Percentiles rank a stretch among this genome's conserved stretches.
These are phyloP conservation scores for Avena eriantha DNA, from an alignment of 176 grass and related monocot genomes.

Conservation along the genomic window DNA sequence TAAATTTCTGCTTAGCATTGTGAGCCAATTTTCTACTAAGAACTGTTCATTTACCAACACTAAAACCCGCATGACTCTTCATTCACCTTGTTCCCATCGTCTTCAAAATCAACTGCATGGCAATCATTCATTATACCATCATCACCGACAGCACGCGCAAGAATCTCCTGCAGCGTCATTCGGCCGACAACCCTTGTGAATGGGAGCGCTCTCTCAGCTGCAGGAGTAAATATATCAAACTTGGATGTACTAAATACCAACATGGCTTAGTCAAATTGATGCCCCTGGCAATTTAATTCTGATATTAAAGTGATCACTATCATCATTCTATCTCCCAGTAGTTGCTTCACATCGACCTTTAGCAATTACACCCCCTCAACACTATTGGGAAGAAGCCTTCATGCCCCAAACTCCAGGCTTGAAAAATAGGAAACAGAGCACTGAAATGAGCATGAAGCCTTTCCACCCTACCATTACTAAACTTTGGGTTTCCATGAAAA, in stretches of 20 bases:
- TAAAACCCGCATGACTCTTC: background rate
- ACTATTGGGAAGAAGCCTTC: conserved; percentile 81
- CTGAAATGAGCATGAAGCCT: conserved; percentile 62
- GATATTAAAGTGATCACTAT: conserved; percentile 22
- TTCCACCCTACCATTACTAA: conserved; percentile 60
- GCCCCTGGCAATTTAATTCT: conserved; percentile 15
- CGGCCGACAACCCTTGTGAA: conserved; percentile 98
- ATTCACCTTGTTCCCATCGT: conserved; percentile 86
- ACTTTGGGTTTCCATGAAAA: conserved; percentile 65
- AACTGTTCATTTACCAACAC: no score
- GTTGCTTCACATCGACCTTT: conserved; percentile 51
- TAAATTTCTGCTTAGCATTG: background rate
- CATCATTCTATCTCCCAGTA: conserved; percentile 52
- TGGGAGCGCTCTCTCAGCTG: conserved; percentile 79
- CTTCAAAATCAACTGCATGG: conserved; percentile 78
- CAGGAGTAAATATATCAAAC: conserved; percentile 97
- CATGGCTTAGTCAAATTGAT: conserved; percentile 52
- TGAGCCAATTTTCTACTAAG: background rate
- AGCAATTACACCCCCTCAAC: conserved; percentile 55
- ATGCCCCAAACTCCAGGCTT: conserved; percentile 87
- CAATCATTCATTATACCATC: conserved; percentile 82
- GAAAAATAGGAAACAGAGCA: conserved; percentile 70
- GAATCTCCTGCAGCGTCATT: conserved; percentile 92
- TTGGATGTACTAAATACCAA: conserved; percentile 92
- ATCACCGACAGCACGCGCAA: conserved; percentile 71